A percentile compares a stretch with the other conserved stretches of the same genome.
These are phyloP conservation scores for Sisymbrium altissimum DNA, from an alignment of 345 rosid genomes.

Conservation along the genomic window DNA sequence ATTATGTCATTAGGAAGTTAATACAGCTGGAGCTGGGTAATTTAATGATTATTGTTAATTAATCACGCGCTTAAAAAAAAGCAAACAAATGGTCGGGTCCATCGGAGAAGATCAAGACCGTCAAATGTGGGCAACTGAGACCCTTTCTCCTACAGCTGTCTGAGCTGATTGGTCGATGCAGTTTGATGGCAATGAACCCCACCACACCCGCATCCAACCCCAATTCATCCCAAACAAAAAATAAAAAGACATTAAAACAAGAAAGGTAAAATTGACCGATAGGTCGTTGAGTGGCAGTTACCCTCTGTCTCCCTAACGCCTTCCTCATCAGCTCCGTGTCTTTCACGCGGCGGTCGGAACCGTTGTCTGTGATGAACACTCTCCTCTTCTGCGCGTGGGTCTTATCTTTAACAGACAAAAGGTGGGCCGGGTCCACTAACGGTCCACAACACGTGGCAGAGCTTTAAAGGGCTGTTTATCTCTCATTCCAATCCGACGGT, in stretches of 20 bases:
- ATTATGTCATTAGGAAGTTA: slow-evolving; percentile 1
- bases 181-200: slow-evolving; percentile 28
- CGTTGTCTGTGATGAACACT: neutral
- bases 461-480: slow-evolving; percentile 13
- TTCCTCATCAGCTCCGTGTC: neutral
- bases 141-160: slow-evolving; percentile 14
- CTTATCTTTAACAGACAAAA: neutral
- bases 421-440: slow-evolving; percentile 31
- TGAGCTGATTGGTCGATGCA: slow-evolving; percentile 32
- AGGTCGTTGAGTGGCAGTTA: slow-evolving; percentile 43
- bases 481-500: slow-evolving; percentile 35
- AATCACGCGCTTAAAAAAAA: slow-evolving; percentile 1
- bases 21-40: slow-evolving; percentile 10
- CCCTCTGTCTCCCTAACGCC: slow-evolving; percentile 15
- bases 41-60: slow-evolving; percentile 7
- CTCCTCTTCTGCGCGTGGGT: slow-evolving; percentile 2
- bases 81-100: slow-evolving; percentile 15
- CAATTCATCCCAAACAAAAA: neutral
- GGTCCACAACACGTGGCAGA: slow-evolving; percentile 39
- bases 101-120: slow-evolving; percentile 24
- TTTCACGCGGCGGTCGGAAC: neutral
- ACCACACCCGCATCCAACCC: slow-evolving; percentile 22
- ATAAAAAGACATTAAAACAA: neutral
- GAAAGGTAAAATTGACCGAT: slow-evolving; percentile 19
- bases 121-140: slow-evolving; percentile 23